Percentiles rank a stretch among this genome's conserved stretches.
phyloP scores from a whole-genome alignment of 2,329 filamentous ascomycete species.

The Colletotrichum siamense region DNA sequence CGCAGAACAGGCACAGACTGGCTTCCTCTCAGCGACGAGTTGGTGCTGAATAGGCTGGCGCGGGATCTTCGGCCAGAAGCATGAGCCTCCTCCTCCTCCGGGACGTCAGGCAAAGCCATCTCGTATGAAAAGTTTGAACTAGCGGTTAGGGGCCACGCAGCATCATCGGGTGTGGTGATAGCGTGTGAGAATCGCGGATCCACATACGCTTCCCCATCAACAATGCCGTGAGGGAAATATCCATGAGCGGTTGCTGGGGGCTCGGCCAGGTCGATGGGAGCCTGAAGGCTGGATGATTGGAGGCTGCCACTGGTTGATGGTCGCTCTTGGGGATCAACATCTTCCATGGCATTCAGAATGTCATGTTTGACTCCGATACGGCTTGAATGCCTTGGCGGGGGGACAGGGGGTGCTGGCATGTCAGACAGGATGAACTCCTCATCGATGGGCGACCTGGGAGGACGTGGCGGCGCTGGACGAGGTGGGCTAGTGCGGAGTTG shows the following conservation, averaged over 20 bases:
- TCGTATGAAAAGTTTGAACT: slow-evolving; percentile 42
- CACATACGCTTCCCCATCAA: slow-evolving; percentile 26
- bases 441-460: slow-evolving; percentile 49
- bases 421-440: slow-evolving; percentile 24
- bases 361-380: slow-evolving; percentile 53
- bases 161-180: slow-evolving; percentile 46
- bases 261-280: slow-evolving; percentile 27
- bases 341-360: slow-evolving; percentile 42
- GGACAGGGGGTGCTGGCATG: slow-evolving; percentile 43
- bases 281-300: slow-evolving; percentile 47
- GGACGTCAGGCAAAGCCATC: slow-evolving; percentile 60
- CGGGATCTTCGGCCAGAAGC: slow-evolving; percentile 42
- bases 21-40: slow-evolving; percentile 58
- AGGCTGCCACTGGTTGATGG: slow-evolving; percentile 51
- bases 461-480: slow-evolving; percentile 47
- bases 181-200: slow-evolving; percentile 41
- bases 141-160: slow-evolving; percentile 49
- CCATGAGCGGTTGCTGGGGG: slow-evolving; percentile 18
- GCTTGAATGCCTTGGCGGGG: slow-evolving; percentile 62
- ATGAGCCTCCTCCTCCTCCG: slow-evolving; percentile 65
- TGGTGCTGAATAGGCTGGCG: slow-evolving; percentile 51
- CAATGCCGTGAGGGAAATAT: not conserved
- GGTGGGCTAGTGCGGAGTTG: slow-evolving; percentile 53
- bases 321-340: slow-evolving; percentile 37
- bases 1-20: slow-evolving; percentile 61